phyloP scores from a whole-genome alignment of 2,329 filamentous ascomycete genomes.

The Pseudomassariella vexata region DNA sequence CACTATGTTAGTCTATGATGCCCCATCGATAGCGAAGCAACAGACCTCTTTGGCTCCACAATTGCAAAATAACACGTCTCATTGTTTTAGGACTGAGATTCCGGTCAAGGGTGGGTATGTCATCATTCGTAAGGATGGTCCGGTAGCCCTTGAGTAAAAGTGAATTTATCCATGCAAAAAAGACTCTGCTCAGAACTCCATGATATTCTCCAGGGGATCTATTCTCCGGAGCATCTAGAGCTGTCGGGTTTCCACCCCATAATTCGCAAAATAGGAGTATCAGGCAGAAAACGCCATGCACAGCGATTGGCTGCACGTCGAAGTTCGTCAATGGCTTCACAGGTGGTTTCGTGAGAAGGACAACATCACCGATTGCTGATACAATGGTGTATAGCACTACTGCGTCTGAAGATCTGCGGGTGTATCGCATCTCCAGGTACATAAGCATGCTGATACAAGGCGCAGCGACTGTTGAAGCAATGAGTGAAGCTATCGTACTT shows the following conservation, averaged over 20 bases:
- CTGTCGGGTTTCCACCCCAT: background rate
- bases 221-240: background rate
- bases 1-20: background rate
- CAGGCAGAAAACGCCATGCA: background rate
- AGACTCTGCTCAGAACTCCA: background rate
- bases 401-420: background rate
- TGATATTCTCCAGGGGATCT: background rate
- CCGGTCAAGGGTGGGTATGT: background rate
- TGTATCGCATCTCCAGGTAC: background rate
- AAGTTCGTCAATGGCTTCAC: background rate
- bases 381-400: background rate
- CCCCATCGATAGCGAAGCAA: background rate
- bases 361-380: background rate
- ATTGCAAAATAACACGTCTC: background rate
- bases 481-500: background rate
- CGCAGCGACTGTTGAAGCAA: slow-evolving; percentile 1
- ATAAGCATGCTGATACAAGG: background rate
- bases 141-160: background rate
- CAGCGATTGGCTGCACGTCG: background rate
- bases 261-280: background rate
- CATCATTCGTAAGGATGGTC: background rate
- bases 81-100: background rate
- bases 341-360: background rate
- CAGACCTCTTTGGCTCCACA: background rate
- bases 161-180: slow-evolving; percentile 2